These are phyloP conservation scores for Chaetomium tenue DNA, from an alignment of 495 filamentous ascomycete species.

Conservation along the genomic window DNA sequence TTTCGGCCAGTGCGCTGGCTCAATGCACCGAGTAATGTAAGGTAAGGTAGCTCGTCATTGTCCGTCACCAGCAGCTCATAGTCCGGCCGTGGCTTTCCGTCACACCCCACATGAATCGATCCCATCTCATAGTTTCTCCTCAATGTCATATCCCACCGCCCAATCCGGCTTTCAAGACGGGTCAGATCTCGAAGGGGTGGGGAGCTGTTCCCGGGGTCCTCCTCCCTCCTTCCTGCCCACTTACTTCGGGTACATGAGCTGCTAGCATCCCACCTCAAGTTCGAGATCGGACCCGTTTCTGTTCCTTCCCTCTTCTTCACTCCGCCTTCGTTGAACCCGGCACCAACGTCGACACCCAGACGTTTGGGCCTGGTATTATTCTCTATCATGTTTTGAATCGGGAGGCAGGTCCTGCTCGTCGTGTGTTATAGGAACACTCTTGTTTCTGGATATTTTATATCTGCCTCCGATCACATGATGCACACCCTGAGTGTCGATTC, in stretches of 20 bases:
- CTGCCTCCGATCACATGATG: slow-evolving; percentile 28
- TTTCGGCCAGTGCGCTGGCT: slow-evolving; percentile 14
- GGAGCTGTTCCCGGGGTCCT: no score
- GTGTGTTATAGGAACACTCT: background rate
- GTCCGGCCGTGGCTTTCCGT: slow-evolving; percentile 9
- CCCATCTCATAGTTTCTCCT: background rate
- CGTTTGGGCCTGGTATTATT: background rate
- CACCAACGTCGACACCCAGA: background rate
- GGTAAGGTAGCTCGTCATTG: no score
- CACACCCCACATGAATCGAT: background rate
- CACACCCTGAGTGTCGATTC: slow-evolving; percentile 21
- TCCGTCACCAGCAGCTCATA: slow-evolving; percentile 6
- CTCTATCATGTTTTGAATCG: slow-evolving; percentile 6
- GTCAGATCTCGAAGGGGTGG: no score
- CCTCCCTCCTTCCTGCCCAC: no score
- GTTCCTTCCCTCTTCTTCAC: background rate
- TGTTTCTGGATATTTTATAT: slow-evolving; percentile 29
- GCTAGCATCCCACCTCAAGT: background rate
- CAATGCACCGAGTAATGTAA: slow-evolving; percentile 9
- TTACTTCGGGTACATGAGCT: slow-evolving; percentile 7
- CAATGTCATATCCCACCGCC: background rate
- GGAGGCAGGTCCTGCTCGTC: slow-evolving; percentile 6
- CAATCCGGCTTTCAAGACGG: background rate
- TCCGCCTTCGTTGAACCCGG: slow-evolving; percentile 1
- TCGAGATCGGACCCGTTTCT: background rate